Evolutionary conservation across 768 basidiomycete species (phyloP).

Genomic region (Lactifluus volemus): DNA sequence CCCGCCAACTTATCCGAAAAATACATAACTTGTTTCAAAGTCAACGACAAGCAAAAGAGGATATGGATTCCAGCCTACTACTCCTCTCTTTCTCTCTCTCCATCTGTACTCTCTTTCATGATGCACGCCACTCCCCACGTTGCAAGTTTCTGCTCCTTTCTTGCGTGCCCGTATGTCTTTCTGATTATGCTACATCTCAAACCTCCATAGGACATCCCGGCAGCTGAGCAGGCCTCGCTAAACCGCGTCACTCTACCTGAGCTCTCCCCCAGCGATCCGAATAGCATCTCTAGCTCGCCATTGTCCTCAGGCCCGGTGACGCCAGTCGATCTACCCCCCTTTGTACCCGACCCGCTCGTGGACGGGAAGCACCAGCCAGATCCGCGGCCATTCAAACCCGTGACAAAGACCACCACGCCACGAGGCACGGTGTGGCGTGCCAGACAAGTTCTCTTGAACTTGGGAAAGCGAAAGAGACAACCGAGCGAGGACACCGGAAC

Average conservation of each 20-base stretch:
- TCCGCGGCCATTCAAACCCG: conserved; percentile 2
- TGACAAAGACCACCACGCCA: neutral
- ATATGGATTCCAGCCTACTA: too few relatives aligned
- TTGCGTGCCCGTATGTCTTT: neutral
- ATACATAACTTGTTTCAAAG: too few relatives aligned
- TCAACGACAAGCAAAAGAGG: too few relatives aligned
- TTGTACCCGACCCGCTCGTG: neutral
- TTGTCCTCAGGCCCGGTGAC: conserved; percentile 6
- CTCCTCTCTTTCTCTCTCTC: too few relatives aligned
- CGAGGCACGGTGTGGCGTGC: conserved; percentile 9
- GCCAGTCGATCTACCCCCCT: neutral
- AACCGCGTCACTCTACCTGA: conserved; percentile 1
- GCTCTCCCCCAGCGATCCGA: conserved; percentile 9
- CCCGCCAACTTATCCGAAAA: too few relatives aligned
- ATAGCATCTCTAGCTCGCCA: conserved; percentile 4
- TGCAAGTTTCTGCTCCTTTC: neutral
- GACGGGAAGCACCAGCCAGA: conserved; percentile 12
- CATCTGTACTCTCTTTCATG: neutral
- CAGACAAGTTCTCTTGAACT: neutral
- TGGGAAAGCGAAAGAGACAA: conserved; percentile 11
- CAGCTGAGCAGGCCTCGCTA: conserved; percentile 17
- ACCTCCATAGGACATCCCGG: neutral
- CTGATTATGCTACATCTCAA: neutral
- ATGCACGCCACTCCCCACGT: conserved; percentile 11
- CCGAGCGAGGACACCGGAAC: neutral